Base-by-base conservation (phyloP, 1,139 yeast species). In the Yamadazyma dendronema region DNA sequence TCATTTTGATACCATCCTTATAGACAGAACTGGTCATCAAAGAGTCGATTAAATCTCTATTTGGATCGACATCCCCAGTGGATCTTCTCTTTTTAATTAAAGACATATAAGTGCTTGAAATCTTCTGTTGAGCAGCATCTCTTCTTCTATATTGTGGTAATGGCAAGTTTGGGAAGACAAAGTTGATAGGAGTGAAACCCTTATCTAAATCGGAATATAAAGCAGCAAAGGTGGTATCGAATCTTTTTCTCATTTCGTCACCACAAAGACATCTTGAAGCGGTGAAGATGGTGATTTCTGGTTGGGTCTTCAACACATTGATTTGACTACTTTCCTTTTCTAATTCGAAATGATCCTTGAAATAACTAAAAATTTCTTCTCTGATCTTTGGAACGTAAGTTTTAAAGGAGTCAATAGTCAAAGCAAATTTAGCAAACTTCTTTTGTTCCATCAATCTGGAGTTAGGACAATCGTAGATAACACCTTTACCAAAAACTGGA, bases 401-500 rank as follows among this genome's bases (percentile, higher is more conserved):
- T 52, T 78, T 77, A 70, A 92, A 94, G 2, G 95, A 81, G 34
- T 88, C 97, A 47, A 78, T 77, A 29, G 96, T 84, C 50, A 92
- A 75, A 14, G 97, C 95, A 42, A 79, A 76, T 67, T 92, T 92
- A 47, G 94, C 95, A 56, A 92, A 92, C 71, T 89, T 92, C 79
- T 94, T 92, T 65, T 92, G 98, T 62, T 92, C 98, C 98, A 92
- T 94, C 53, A 92, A 77, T 50, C 89, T 81, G 54, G 81, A 68
- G 67, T 94, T 94, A 44, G 98, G 89, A 65, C 97, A 92, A 65
- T 92, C 98, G 60, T 92, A 92, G 41, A 92, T 84, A 38, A 92
- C 98, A 49, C 97, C 98, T 59, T 89, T 81, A 51, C 98, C 98
- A 54, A 92, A 92, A 19, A 89, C 97, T 13, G 98, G 98, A 10